These are phyloP conservation scores for Neurospora crassa DNA, from an alignment of 2,329 filamentous ascomycete genomes.

Conservation along the genomic window DNA sequence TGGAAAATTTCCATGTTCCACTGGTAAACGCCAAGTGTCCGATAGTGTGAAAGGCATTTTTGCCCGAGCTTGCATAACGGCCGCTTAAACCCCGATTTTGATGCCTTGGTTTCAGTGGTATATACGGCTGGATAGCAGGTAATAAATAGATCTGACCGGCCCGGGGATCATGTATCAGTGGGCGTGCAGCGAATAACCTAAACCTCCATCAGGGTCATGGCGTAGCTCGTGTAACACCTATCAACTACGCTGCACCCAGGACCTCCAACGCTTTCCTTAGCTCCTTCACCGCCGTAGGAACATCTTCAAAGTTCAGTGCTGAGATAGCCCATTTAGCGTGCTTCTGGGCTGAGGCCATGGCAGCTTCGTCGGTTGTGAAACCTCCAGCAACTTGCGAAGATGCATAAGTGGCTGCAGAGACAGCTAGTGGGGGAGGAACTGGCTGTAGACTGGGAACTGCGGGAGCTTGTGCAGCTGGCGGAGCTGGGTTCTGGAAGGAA, in stretches of 20 bases:
- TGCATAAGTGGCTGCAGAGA: slow-evolving; percentile 14
- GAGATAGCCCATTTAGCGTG: slow-evolving; percentile 97
- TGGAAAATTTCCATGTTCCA: slow-evolving; percentile 1
- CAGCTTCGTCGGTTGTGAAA: slow-evolving; percentile 48
- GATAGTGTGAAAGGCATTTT: not conserved
- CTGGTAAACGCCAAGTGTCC: slow-evolving; percentile 2
- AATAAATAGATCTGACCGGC: slow-evolving; percentile 1
- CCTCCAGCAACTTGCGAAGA: slow-evolving; percentile 10
- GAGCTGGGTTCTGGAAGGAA: slow-evolving; percentile 13
- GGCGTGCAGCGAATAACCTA: not conserved
- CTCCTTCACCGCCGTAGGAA: slow-evolving; percentile 80
- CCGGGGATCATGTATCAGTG: not conserved
- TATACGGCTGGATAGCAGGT: slow-evolving; percentile 1
- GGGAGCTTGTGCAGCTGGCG: slow-evolving; percentile 11
- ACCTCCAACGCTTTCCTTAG: slow-evolving; percentile 62
- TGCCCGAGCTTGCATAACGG: slow-evolving; percentile 1
- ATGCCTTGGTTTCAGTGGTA: slow-evolving; percentile 2
- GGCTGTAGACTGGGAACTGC: slow-evolving; percentile 1
- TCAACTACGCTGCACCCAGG: slow-evolving; percentile 45
- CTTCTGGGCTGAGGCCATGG: slow-evolving; percentile 76
- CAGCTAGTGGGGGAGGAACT: slow-evolving; percentile 10
- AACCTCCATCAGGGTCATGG: not conserved
- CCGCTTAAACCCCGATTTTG: slow-evolving; percentile 1
- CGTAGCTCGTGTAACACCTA: not conserved
- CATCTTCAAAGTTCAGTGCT: slow-evolving; percentile 92